Conservation (phyloP, 805 yeast species). For the Spathaspora hagerdaliae region DNA sequence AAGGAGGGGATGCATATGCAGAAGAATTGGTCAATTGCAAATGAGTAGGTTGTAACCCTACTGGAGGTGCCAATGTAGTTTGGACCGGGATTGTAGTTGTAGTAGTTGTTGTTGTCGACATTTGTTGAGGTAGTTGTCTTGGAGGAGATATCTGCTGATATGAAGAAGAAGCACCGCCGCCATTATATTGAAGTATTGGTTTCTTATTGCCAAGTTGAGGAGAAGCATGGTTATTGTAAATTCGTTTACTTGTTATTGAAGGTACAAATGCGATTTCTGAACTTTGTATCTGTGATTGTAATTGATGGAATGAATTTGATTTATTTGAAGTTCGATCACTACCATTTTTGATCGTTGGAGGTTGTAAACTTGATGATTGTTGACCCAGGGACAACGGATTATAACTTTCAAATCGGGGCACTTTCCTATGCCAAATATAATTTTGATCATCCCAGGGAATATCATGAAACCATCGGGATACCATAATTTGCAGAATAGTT, state of each 20-base stretch:
- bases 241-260: conserved; percentile 21
- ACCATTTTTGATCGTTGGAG: conserved; percentile 30
- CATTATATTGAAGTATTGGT: too few relatives aligned
- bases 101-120: conserved; percentile 7
- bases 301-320: conserved; percentile 34
- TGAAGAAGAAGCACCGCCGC: neutral
- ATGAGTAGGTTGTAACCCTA: too few relatives aligned
- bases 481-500: conserved; percentile 31
- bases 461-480: conserved; percentile 32
- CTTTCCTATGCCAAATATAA: conserved; percentile 35
- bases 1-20: too few relatives aligned
- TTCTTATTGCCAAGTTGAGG: conserved; percentile 32
- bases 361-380: neutral
- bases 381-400: conserved; percentile 1
- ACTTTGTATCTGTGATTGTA: conserved; percentile 34
- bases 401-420: conserved; percentile 29
- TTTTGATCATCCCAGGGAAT: conserved; percentile 38
- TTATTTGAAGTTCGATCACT: conserved; percentile 34
- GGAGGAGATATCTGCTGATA: conserved; percentile 4
- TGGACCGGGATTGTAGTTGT: conserved; percentile 7
- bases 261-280: conserved; percentile 33
- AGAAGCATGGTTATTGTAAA: too few relatives aligned
- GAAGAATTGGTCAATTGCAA: too few relatives aligned
- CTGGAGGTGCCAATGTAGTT: too few relatives aligned
- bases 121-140: conserved; percentile 5